Base-by-base conservation (phyloP, 352 stramenopile species). In the Phytophthora brassicae region DNA sequence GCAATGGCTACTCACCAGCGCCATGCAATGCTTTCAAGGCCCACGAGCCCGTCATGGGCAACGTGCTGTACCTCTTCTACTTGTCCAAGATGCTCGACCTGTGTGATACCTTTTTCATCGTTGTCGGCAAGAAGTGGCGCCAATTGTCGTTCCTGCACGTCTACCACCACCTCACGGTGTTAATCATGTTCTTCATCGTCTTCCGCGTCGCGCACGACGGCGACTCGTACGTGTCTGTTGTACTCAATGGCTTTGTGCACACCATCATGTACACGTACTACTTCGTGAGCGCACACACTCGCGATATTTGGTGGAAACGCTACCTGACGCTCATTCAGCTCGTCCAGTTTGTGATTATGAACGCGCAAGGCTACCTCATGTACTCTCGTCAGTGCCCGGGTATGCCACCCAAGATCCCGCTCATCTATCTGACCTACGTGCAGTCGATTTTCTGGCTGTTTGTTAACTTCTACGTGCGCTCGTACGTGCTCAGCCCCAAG, bases 251-350 rank as follows among this genome's bases (percentile, higher is more conserved):
- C 60, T 97, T 97, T 71, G 97, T 99, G 59, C 96, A 99, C 78
- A 98, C 92, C 33, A 94, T 99, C 69, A 98, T 99, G 95, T 99
- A 99, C 86, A 98, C 89, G 6, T 99, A 99, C 79, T 99, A 98
- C 89, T 98, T 98, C 64, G 94, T 98, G 33, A 96, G 87, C 74
- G 93, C 97, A 70, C 92, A 98, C 79, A 98, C 94, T 48, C 97
- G 95, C 59, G 73, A 94, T 42, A 98, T 98, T 72, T 98, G 94
- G 94, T 98, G 95, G 95, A 98, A 98, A 73, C 95, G 90, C 22
- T 96, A 90, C 70, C 75, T 99, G 26, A 99, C 96, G 44, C 73
- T 83, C 19, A 87, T 98, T 50, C 96, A 99, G 79, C 75, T 99
- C 59, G 76, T 96, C 47, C 94, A 98, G 79, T 98, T 98, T 64